A percentile compares a stretch with the other conserved stretches of the same genome.
These are phyloP conservation scores for Pyrenopolyporus hunteri DNA, from an alignment of 495 filamentous ascomycete species.

Conservation along the genomic window DNA sequence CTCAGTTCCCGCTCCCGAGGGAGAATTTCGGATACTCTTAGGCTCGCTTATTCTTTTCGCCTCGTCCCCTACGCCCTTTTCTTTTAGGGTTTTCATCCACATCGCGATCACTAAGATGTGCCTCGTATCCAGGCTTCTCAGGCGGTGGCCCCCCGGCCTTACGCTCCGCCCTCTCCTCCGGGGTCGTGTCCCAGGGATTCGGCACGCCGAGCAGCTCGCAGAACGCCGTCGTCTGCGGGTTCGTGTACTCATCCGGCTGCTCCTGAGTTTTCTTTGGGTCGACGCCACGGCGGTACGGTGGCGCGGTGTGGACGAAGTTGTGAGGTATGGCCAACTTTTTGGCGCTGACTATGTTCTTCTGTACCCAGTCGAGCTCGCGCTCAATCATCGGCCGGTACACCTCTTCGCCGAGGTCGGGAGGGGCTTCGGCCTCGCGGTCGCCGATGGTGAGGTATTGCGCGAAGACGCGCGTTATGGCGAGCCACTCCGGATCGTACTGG, in stretches of 20 bases:
- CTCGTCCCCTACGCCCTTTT: too few relatives aligned
- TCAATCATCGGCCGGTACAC: slow-evolving; percentile 68
- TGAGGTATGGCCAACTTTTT: slow-evolving; percentile 70
- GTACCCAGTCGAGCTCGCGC: slow-evolving; percentile 73
- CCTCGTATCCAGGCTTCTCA: too few relatives aligned
- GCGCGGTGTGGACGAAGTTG: slow-evolving; percentile 79
- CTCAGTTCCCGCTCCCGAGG: too few relatives aligned
- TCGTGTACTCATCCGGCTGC: slow-evolving; percentile 77
- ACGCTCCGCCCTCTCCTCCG: slow-evolving; percentile 68
- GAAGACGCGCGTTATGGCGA: slow-evolving; percentile 87
- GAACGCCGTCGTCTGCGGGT: slow-evolving; percentile 78
- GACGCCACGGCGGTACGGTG: slow-evolving; percentile 60
- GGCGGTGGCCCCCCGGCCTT: slow-evolving; percentile 48
- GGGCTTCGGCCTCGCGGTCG: slow-evolving; percentile 52
- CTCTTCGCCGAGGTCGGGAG: slow-evolving; percentile 65
- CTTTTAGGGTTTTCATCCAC: too few relatives aligned
- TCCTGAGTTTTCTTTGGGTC: slow-evolving; percentile 42
- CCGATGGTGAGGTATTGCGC: slow-evolving; percentile 65
- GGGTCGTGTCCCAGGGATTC: slow-evolving; percentile 74
- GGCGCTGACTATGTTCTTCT: slow-evolving; percentile 67
- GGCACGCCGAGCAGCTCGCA: slow-evolving; percentile 77
- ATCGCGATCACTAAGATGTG: too few relatives aligned
- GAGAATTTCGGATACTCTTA: too few relatives aligned
- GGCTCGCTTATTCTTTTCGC: slow-evolving; percentile 42
- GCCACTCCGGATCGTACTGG: slow-evolving; percentile 91